phyloP scores from a whole-genome alignment of 371 early-diverging fungal genomes.

The Apophysomyces elegans region DNA sequence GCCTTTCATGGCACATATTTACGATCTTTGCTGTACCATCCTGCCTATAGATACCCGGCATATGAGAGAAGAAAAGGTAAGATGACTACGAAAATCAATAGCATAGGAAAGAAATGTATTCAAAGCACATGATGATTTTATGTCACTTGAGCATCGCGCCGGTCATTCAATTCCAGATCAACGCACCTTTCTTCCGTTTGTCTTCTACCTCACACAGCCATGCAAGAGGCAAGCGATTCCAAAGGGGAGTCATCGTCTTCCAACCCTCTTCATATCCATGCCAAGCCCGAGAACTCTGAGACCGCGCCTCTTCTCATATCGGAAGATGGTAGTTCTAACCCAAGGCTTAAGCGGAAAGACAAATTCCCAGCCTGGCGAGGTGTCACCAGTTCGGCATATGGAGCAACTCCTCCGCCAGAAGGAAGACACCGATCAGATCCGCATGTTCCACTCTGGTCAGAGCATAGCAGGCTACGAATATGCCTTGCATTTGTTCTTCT shows the following conservation, averaged over 20 bases:
- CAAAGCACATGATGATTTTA: not conserved
- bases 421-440: not conserved
- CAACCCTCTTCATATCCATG: not conserved
- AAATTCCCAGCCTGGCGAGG: conserved; percentile 5
- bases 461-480: conserved; percentile 14
- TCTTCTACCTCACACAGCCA: not conserved
- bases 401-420: conserved; percentile 9
- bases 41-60: not conserved
- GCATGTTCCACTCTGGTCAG: not conserved
- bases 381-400: conserved; percentile 12
- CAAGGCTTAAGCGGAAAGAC: not conserved
- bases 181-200: not conserved
- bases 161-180: not conserved
- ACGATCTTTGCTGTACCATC: not conserved
- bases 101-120: not conserved
- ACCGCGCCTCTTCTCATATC: not conserved
- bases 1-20: not conserved
- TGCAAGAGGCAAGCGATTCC: conserved; percentile 6
- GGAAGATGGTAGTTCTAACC: not conserved
- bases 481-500: conserved; percentile 20
- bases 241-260: conserved; percentile 3
- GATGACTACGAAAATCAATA: too few species aligned
- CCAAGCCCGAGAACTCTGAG: not conserved
- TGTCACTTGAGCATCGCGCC: not conserved
- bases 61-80: too few species aligned